Evolutionary conservation across 2,329 filamentous ascomycete species (phyloP), one percentile per base, ranked within the genome.

Genomic region (Neonectria faginata): DNA sequence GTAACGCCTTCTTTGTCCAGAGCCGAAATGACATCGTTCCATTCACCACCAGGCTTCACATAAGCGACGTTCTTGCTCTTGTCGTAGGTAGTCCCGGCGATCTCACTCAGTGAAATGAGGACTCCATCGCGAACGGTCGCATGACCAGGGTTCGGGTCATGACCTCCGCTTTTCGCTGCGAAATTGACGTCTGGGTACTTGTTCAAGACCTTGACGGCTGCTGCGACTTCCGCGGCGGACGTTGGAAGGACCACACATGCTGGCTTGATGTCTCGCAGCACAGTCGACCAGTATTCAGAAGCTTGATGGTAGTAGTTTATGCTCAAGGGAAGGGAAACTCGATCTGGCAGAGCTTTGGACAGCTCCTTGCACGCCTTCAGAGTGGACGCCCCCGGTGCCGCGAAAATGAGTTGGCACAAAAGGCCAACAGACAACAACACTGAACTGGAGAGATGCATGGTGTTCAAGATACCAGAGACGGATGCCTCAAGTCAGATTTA

Each of bases 111-210:
- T 7, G 76, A 72, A 59, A 81, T 78, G 20, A 81, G 70, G 1
- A 81, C 76, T 47, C 79, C 79, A 57, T 77, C 77, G 41, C 76
- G 53, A 5, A 79, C 68, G 22, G 72, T 77, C 8, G 78, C 71
- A 54, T 78, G 77, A 1, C 76, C 73, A 7, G 67, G 64, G 59
- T 80, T 80, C 0, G 79, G 77, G 55, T 77, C 73, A 63, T 83
- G 80, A 2, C 81, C 79, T 14, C 79, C 79, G 55, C 77, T 78
- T 67, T 79, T 78, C 60, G 78, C 75, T 12, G 79, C 75, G 67
- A 80, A 80, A 14, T 67, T 45, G 9, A 78, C 78, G 45, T 72
- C 69, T 2, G 73, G 67, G 60, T 75, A 70, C 33, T 71, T 62
- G 48, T 75, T 73, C n/a, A 80, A 69, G 10, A 76, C 54, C 14